Base-by-base conservation (phyloP, 106 monocot genomes). In the Gastrodia elata region DNA sequence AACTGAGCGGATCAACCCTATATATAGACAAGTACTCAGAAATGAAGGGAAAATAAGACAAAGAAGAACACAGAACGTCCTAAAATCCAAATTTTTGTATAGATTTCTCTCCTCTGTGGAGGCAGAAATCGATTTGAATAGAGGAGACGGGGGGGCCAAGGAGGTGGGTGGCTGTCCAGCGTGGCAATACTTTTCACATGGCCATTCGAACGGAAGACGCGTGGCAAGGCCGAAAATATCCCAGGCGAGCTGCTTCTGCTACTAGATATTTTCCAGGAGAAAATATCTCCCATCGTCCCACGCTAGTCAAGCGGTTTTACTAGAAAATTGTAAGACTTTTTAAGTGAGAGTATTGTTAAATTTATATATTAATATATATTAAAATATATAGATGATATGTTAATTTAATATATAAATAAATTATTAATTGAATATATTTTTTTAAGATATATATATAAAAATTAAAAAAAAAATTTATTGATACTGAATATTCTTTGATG, bases 1-100 rank as follows among this genome's bases (percentile, higher is more conserved):
- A 67, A 8, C 1, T 3, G 32, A 67, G 34, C 64, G 14, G 55
- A 64, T 64, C 32, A 64, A 64, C 64, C 64, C 64, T 2, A 64
- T 27, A 64, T 64, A 30, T 3, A 64, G 9, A 13, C n/a, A n/a
- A n/a, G n/a, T n/a, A n/a, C n/a, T n/a, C n/a, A 27, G 0, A 30
- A 32, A 27, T 11, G 8, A 64, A 13, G 8, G 64, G 64, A 57
- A 64, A 64, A 8, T 30, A 32, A 32, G 8, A 9, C 67, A 37
- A 67, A 67, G 67, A 67, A 37, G 67, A 67, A 33, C 67, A 37
- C 67, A 67, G 67, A 67, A 67, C 67, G 37, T 67, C 61, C 36
- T n/a, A 37, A 35, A 67, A 67, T n/a, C 67, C 67, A 67, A 20
- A 67, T 3, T 20, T 67, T 67, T 37, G 8, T 14, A 13, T 2